These are phyloP conservation scores for Leucaena leucocephala DNA, from an alignment of 306 rosid genomes.

Conservation along the genomic window DNA sequence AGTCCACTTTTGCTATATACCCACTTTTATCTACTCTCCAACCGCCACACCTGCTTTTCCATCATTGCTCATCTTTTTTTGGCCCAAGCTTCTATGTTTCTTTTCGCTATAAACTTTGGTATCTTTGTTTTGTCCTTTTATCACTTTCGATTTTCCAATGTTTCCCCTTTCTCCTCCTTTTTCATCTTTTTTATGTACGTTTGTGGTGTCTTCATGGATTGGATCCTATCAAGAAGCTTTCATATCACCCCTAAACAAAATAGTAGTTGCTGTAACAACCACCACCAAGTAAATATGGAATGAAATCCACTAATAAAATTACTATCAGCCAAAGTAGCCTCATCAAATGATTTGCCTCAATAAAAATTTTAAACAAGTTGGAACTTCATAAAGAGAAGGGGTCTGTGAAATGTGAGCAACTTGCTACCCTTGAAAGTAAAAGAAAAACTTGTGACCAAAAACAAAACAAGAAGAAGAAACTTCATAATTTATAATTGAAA, in stretches of 20 bases:
- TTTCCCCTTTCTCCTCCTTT: neutral
- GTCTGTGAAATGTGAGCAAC: neutral
- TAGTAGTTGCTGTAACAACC: neutral
- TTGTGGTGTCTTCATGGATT: neutral
- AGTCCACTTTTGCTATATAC: neutral
- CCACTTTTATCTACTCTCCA: neutral
- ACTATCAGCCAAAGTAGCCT: slow-evolving; percentile 4
- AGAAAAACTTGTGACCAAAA: neutral
- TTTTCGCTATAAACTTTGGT: neutral
- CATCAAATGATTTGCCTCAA: slow-evolving; percentile 6
- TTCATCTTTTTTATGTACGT: neutral
- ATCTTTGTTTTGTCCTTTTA: neutral
- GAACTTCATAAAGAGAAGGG: slow-evolving; percentile 5
- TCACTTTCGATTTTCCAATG: neutral
- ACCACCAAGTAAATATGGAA: neutral
- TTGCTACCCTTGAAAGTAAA: neutral
- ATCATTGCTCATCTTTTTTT: neutral
- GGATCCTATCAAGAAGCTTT: slow-evolving; percentile 20
- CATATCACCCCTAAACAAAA: slow-evolving; percentile 26
- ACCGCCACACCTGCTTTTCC: neutral
- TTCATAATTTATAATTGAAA: slow-evolving; percentile 8
- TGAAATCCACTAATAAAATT: slow-evolving; percentile 16
- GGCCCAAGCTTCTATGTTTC: neutral
- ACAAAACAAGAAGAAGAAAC: neutral
- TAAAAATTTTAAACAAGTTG: slow-evolving; percentile 20